Evolutionary conservation across 2,329 filamentous ascomycete species (phyloP).

Genomic region (Hypoxylon sp.): DNA sequence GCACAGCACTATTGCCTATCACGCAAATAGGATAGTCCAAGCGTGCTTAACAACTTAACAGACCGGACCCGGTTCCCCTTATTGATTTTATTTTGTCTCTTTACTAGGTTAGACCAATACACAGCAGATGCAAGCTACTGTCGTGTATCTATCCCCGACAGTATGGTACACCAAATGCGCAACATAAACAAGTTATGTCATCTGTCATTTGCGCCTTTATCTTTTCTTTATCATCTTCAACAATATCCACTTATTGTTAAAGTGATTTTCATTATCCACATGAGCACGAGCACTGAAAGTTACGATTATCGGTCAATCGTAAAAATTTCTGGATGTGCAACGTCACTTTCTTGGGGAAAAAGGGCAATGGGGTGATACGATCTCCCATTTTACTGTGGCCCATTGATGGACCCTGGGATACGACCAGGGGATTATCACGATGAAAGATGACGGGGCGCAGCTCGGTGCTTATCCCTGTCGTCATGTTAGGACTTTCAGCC

Average conservation of each 20-base stretch:
- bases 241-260: constrained; percentile 27
- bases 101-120: constrained; percentile 1
- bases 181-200: constrained; percentile 26
- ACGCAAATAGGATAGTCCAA: constrained; percentile 16
- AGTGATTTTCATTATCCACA: constrained; percentile 20
- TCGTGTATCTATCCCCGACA: constrained; percentile 13
- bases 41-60: constrained; percentile 3
- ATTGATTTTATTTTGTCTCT: constrained; percentile 13
- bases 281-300: constrained; percentile 21
- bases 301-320: constrained; percentile 34
- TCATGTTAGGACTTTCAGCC: constrained; percentile 1
- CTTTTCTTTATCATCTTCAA: constrained; percentile 17
- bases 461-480: constrained; percentile 23
- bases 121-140: constrained; percentile 10
- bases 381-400: constrained; percentile 32
- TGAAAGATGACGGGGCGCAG: constrained; percentile 44
- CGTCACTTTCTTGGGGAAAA: constrained; percentile 39
- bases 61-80: constrained; percentile 7
- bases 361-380: constrained; percentile 40
- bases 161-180: constrained; percentile 26
- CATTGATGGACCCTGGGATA: constrained; percentile 41
- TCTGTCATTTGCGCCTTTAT: constrained; percentile 17
- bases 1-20: constrained; percentile 19
- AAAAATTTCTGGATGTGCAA: constrained; percentile 34
- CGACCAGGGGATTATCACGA: constrained; percentile 43